These are phyloP conservation scores for Posidonia oceanica DNA, from an alignment of 116 monocot species.

Conservation along the genomic window DNA sequence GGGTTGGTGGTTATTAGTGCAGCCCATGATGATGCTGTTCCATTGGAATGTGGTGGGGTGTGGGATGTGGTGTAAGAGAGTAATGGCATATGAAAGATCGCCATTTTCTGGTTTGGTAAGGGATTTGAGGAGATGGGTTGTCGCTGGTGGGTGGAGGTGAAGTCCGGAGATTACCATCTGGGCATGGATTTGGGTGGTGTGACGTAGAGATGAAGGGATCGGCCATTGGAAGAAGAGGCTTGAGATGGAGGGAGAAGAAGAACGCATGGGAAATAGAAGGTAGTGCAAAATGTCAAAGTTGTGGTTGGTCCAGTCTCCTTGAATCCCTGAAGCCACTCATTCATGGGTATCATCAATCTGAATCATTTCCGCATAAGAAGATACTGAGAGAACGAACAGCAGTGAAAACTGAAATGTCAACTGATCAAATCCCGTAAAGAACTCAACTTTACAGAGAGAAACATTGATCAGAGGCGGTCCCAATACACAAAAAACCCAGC, in stretches of 20 bases:
- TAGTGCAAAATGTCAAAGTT: background rate
- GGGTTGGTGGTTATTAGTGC: constrained; percentile 2
- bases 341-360: too few relatives aligned
- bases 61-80: constrained; percentile 24
- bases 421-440: background rate
- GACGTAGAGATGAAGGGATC: constrained; percentile 8
- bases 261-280: background rate
- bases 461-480: background rate
- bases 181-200: constrained; percentile 27
- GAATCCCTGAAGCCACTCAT: too few relatives aligned
- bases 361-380: too few relatives aligned
- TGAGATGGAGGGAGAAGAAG: background rate
- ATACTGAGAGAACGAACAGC: too few relatives aligned
- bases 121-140: constrained; percentile 25
- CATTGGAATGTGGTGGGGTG: constrained; percentile 30
- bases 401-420: too few relatives aligned
- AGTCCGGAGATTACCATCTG: constrained; percentile 23
- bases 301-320: too few relatives aligned
- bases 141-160: constrained; percentile 5
- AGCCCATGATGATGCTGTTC: constrained; percentile 33
- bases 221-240: constrained; percentile 5
- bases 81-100: constrained; percentile 19
- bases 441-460: background rate
- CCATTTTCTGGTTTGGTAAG: constrained; percentile 16
- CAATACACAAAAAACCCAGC: too few relatives aligned